Conservation (phyloP, 257 asterid genomes). For the Solanum medicagineum region DNA sequence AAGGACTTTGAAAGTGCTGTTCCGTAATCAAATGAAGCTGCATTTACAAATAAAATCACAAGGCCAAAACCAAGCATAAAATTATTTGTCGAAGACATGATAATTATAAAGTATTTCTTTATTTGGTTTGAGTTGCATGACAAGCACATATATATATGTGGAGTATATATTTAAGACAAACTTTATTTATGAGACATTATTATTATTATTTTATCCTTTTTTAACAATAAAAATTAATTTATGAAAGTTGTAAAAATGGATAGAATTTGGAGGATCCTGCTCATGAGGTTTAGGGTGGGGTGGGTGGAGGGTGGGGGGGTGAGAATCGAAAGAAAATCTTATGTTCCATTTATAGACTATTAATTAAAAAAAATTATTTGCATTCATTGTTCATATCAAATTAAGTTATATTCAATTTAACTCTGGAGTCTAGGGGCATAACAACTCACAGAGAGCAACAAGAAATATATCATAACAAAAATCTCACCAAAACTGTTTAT, state of each 20-base stretch:
- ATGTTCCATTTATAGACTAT: too few relatives aligned
- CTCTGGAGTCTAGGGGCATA: neutral
- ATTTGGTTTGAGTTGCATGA: neutral
- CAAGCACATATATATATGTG: neutral
- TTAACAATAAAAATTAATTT: neutral
- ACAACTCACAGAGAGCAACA: neutral
- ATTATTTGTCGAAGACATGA: neutral
- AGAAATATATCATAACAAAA: neutral
- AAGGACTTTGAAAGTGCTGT: conserved; percentile 42
- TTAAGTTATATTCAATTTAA: neutral
- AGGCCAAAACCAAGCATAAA: conserved; percentile 7
- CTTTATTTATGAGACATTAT: neutral
- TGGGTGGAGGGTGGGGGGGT: too few relatives aligned
- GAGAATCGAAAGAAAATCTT: neutral
- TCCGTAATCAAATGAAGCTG: conserved; percentile 31
- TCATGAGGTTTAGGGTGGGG: too few relatives aligned
- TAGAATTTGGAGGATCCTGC: neutral
- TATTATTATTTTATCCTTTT: neutral
- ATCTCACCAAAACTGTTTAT: neutral
- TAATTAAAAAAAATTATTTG: neutral
- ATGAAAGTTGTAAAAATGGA: neutral
- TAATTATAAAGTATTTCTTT: neutral
- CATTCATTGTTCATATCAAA: accelerated
- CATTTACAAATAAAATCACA: conserved; percentile 10
- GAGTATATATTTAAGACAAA: neutral